These are phyloP conservation scores for Calonectria fujianensis DNA, from an alignment of 2,329 filamentous ascomycete genomes.

Conservation along the genomic window DNA sequence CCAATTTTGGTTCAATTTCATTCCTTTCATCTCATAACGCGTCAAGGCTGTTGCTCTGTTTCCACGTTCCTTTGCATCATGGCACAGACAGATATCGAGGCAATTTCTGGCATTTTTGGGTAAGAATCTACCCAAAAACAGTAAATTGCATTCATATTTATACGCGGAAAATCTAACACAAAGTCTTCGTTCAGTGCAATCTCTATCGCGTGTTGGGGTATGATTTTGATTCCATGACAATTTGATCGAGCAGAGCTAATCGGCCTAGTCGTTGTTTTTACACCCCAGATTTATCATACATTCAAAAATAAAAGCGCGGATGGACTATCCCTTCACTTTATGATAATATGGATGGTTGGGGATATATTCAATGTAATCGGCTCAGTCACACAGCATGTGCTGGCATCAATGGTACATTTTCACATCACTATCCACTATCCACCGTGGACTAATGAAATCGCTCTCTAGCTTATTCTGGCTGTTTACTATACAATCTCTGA, in stretches of 20 bases:
- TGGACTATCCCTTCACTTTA: constrained; percentile 91
- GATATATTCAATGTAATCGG: constrained; percentile 98
- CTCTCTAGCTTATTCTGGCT: constrained; percentile 84
- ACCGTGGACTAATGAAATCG: constrained; percentile 34
- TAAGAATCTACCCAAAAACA: constrained; percentile 60
- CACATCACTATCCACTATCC: background rate
- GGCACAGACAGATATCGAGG: constrained; percentile 86
- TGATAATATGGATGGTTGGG: constrained; percentile 93
- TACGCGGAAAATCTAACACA: constrained; percentile 36
- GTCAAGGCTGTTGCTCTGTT: no score
- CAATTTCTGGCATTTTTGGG: constrained; percentile 94
- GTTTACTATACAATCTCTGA: constrained; percentile 96
- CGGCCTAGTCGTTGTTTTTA: constrained; percentile 88
- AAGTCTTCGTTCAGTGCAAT: constrained; percentile 80
- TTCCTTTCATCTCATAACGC: background rate
- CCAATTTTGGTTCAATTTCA: background rate
- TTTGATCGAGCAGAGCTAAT: constrained; percentile 36
- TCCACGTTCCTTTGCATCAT: constrained; percentile 70
- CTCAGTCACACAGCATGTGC: constrained; percentile 92
- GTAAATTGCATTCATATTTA: background rate
- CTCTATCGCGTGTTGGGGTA: constrained; percentile 93
- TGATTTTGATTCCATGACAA: constrained; percentile 38
- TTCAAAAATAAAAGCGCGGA: constrained; percentile 90
- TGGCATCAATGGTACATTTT: constrained; percentile 87
- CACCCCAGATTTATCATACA: constrained; percentile 96